Percentiles rank a stretch among this genome's conserved stretches.
Conservation (phyloP, 1,284 basidiomycete species). For the Cutaneotrichosporon arboriforme region DNA sequence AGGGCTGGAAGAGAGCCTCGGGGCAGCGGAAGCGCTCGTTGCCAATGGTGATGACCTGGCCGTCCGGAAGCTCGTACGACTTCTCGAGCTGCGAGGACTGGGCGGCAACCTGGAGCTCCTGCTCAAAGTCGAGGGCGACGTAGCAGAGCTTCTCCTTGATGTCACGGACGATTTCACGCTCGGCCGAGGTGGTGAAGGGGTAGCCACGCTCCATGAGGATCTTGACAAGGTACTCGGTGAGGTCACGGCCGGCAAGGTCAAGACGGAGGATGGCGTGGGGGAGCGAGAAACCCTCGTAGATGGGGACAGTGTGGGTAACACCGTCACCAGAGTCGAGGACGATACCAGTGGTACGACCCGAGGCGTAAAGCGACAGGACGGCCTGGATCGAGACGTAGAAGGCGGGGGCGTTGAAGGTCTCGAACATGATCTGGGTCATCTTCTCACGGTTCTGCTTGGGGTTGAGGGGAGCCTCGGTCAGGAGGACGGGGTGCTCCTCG, state of each 20-base stretch:
- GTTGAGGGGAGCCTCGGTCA: slow-evolving; percentile 93
- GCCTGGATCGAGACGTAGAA: slow-evolving; percentile 94
- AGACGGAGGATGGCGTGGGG: slow-evolving; percentile 93
- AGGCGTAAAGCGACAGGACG: slow-evolving; percentile 86
- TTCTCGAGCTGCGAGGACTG: slow-evolving; percentile 90
- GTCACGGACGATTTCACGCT: slow-evolving; percentile 93
- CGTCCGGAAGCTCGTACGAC: slow-evolving; percentile 93
- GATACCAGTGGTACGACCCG: slow-evolving; percentile 87
- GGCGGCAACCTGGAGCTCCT: slow-evolving; percentile 88
- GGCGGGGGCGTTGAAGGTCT: slow-evolving; percentile 89
- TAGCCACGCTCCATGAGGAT: slow-evolving; percentile 91
- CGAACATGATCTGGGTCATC: slow-evolving; percentile 98
- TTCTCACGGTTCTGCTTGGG: slow-evolving; percentile 93
- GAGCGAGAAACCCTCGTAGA: slow-evolving; percentile 92
- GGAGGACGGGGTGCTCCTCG: slow-evolving; percentile 87
- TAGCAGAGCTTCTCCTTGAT: slow-evolving; percentile 99
- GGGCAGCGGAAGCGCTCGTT: slow-evolving; percentile 97
- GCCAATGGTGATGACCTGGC: slow-evolving; percentile 93
- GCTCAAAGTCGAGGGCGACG: slow-evolving; percentile 93
- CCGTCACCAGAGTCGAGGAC: slow-evolving; percentile 91
- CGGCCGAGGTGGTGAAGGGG: slow-evolving; percentile 87
- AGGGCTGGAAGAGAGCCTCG: slow-evolving; percentile 95
- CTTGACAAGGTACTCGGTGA: slow-evolving; percentile 89
- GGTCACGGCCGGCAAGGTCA: slow-evolving; percentile 90
- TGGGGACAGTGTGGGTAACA: slow-evolving; percentile 88